Conservation (phyloP, 2,329 filamentous ascomycete species). For the Penicillium sp. region DNA sequence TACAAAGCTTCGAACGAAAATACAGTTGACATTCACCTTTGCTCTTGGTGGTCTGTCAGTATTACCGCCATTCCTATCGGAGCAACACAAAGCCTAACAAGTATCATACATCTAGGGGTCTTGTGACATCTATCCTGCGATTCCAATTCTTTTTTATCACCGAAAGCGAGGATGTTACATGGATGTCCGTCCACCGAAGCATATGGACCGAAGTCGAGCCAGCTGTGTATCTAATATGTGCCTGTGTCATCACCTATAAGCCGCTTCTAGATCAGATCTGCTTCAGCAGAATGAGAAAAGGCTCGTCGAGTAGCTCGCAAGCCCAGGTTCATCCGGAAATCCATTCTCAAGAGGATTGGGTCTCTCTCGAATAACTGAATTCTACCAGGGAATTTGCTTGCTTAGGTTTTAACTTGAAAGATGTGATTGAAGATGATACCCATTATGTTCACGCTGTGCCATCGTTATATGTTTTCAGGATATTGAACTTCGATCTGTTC, state of each 20-base stretch:
- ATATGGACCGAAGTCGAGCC: slow-evolving; percentile 31
- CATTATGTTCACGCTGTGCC: no score
- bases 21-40: slow-evolving; percentile 17
- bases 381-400: no score
- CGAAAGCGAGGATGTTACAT: slow-evolving; percentile 25
- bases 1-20: slow-evolving; percentile 12
- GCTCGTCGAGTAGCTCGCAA: not conserved
- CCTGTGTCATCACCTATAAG: slow-evolving; percentile 32
- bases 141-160: slow-evolving; percentile 30
- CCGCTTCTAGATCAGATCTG: slow-evolving; percentile 21
- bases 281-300: not conserved
- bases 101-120: not conserved
- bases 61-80: not conserved
- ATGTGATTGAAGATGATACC: no score
- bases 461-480: no score
- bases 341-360: not conserved
- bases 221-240: slow-evolving; percentile 32
- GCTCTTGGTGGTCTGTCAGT: slow-evolving; percentile 29
- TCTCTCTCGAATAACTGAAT: not conserved
- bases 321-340: not conserved
- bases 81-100: not conserved
- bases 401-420: no score
- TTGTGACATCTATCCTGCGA: slow-evolving; percentile 32
- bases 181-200: slow-evolving; percentile 17
- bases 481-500: no score